Base-by-base conservation (phyloP, 371 early-diverging fungal species). In the Lichtheimia corymbifera region DNA sequence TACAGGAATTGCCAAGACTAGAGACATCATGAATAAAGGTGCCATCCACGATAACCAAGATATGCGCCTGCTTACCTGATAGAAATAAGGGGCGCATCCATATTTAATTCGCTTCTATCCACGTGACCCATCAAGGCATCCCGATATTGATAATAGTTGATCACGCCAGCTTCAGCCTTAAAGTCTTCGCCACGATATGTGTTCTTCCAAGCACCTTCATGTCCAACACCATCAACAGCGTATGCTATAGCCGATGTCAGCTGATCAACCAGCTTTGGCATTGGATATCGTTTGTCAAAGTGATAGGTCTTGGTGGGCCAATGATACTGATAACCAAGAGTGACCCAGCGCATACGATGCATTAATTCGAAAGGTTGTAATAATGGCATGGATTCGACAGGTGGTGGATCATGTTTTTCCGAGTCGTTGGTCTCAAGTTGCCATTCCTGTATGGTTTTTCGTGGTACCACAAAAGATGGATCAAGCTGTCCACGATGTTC, bases 61-160 rank as follows among this genome's bases (percentile, higher is more conserved):
- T 35, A 9, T 35, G 11, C 11, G 11, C 11, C 11, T 35, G 6
- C 30, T 56, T 76, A 85, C 82, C 90, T 93, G 28, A 91, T 69
- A 12, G 93, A 93, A 9, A 96, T 88, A 22, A 97, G 75, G 0
- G 71, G 71, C 11, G 95, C 94, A 18, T 85, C 85, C 86, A 89
- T 91, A 70, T 94, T 94, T 22, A 87, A 66, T 68, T 98, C 99
- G 56, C 92, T 92, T 53, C 91, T 80, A 72, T 98, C 99, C 20
- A 96, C 94, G 75, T 98, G 99, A 7, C 90, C 96, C 84, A 93
- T 96, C 55, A 98, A 72, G 3, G 92, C 77, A 70, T 96, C 93
- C 43, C 85, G 80, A 52, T 84, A 79, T 54, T 92, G 91, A 65
- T 98, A 98, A 68, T 90, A 97, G 68, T 98, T 98, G 35, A 97